Base-by-base conservation (phyloP, 2,329 filamentous ascomycete genomes). In the Penicillium verrucosum region DNA sequence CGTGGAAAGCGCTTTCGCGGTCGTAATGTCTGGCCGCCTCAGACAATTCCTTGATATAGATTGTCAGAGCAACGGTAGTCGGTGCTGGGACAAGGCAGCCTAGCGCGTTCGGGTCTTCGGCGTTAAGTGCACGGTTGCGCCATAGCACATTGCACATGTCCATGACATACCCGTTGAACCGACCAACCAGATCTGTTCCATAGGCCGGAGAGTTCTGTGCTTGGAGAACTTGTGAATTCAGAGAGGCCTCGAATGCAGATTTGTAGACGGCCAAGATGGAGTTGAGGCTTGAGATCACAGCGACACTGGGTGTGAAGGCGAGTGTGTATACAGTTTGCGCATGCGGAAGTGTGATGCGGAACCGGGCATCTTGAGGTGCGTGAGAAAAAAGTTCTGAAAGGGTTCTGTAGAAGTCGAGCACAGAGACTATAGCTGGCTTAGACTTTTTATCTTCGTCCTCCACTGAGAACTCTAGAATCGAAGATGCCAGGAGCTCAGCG, bases 101-200 rank as follows among this genome's bases (percentile, higher is more conserved):
- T 16, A 80, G 65, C 3, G 82, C 78, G 64, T 85, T 85, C n/a
- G 81, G 75, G 61, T 93, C 89, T 1, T 78, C 77, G 12, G 77
- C 76, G 56, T 84, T 84, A 57, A 95, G 87, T 1, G 88, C 90
- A 12, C 87, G 84, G 23, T 84, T 83, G 9, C 90, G 84, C 90
- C 90, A 95, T 45, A 94, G 72, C 49, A 89, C 85, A 69, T 95
- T 95, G 77, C 90, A 92, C 32, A 92, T 82, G 69, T 96, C 91
- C 85, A 94, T 92, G 32, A 95, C 81, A 70, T 89, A 92, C 23
- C 88, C 88, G 70, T 96, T 96, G 76, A 94, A 92, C 25, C 82
- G 76, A 61, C 85, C 83, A 40, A 91, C 83, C 54, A 88, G 83
- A 32, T 79, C 75, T 41, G 82, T 79, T 29, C 85, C 79, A 59